Evolutionary conservation across 140 eudicot genomes (phyloP), one percentile per base, ranked within the genome.

Genomic region (Oenanthe javanica): DNA sequence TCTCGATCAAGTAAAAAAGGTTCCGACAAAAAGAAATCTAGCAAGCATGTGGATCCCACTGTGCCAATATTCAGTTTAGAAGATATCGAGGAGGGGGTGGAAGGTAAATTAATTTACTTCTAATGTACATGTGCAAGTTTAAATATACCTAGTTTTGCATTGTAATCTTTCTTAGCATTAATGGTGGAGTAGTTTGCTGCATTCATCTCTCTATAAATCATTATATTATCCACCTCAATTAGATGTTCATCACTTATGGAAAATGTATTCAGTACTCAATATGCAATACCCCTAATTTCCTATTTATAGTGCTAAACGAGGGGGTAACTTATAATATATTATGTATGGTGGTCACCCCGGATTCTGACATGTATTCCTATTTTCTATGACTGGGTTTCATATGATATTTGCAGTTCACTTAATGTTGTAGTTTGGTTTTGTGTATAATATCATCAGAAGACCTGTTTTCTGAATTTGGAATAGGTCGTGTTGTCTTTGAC

Each of bases 81-180:
- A 75, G 98, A 94, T 69, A 80, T 90, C 4, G 98, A 92, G 74
- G 98, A 94, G 78, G 97, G 98, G 25, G 88, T 88, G 42, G 97
- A 94, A 89, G 98, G 98, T 93, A 79, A 18, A 46, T 3, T 13
- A 4, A 47, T 47, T 49, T 23, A 48, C 36, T 48, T 43, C 11
- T 1, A 0, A 23, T 45, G 40, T 74, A 43, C 0, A 11, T 13
- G 8, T 74, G 31, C 38, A 23, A 47, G 79, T 75, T 49, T 2
- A 25, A 14, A 23, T 49, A 8, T 23, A 11, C 36, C 79, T 23
- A 18, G 4, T 25, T 13, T 25, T 48, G 16, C 40, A n/a, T 75
- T 16, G 1, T 15, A 49, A 36, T n/a, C 77, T 42, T 74, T 6
- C 13, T n/a, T 46, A 21, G n/a, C 10, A 11, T 46, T 74, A 19